Evolutionary conservation across 2,329 filamentous ascomycete genomes (phyloP), one percentile per base, ranked within the genome.

Genomic region (Triangularia setosa): DNA sequence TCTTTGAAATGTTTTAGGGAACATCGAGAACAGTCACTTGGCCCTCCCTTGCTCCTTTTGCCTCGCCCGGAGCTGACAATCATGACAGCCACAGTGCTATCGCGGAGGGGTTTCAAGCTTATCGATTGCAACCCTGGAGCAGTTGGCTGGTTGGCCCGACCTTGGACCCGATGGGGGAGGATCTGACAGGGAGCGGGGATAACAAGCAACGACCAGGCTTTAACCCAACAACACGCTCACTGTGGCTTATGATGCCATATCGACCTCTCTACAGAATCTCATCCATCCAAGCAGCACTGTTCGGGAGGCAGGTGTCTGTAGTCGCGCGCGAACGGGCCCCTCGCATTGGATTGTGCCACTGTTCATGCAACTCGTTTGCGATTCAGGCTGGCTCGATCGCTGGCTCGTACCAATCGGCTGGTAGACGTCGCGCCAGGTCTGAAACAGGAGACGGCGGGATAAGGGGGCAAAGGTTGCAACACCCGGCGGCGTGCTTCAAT

Each of bases 281-380:
- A 33, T 33, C 30, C 30, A 4, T 40, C 33, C 33, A 40, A 5
- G 2, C 14, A 14, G 33, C 33, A 40, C 33, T 40, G 33, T 40
- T 40, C 33, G n/a, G 33, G 33, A 40, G 33, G 33, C 33, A 40
- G 33, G 33, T 18, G 33, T 21, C 40, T 48, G 25, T 55, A n/a
- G 52, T 55, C 68, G 70, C 67, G 70, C 67, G 69, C 69, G 61
- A 69, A 53, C 25, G 48, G 63, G 28, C 52, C 21, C 33, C 57
- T 53, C 44, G 62, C 66, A 71, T 71, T 71, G 68, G 69, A 64
- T 64, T 53, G 63, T 48, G 64, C 65, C 61, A 56, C 63, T 63
- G 60, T 66, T 70, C 65, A 69, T 69, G 69, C 69, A 66, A 57
- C 35, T 61, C 44, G 52, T 56, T 58, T 27, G 48, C 40, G 35